A percentile compares a stretch with the other conserved stretches of the same genome.
Conservation (phyloP, 257 asterid species). For the Scutellaria minor region DNA sequence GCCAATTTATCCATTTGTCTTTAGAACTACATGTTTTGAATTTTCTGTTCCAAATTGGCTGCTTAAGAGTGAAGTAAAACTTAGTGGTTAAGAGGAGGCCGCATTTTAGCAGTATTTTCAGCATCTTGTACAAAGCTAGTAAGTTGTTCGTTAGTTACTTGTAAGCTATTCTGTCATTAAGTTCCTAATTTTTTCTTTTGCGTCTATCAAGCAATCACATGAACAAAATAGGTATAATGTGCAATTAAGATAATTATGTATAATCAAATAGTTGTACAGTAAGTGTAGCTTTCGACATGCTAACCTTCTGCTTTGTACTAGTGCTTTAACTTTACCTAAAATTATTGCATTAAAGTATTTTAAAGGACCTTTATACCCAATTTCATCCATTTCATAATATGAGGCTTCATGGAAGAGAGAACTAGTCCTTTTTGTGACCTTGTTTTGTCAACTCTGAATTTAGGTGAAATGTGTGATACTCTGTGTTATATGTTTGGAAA, state of each 20-base stretch:
- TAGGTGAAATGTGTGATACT: neutral
- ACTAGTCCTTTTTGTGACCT: conserved; percentile 17
- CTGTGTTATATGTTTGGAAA: neutral
- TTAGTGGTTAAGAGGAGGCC: neutral
- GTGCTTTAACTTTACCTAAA: conserved; percentile 15
- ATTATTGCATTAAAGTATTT: neutral
- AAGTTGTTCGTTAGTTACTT: neutral
- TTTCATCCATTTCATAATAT: neutral
- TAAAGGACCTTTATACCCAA: neutral
- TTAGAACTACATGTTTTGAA: neutral
- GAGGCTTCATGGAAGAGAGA: conserved; percentile 3
- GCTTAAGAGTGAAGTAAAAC: neutral
- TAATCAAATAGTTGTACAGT: conserved; percentile 1
- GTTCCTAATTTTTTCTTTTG: neutral
- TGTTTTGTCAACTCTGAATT: conserved; percentile 15
- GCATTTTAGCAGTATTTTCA: neutral
- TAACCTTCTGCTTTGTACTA: neutral
- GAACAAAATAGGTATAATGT: neutral
- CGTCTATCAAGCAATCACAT: neutral
- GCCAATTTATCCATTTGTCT: neutral
- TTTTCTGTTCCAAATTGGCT: neutral
- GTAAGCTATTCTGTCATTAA: neutral
- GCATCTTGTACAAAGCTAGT: neutral
- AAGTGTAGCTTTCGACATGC: neutral
- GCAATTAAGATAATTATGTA: neutral